These are phyloP conservation scores for Thraustochytrium sp. DNA, from an alignment of 352 stramenopile species.

Conservation along the genomic window DNA sequence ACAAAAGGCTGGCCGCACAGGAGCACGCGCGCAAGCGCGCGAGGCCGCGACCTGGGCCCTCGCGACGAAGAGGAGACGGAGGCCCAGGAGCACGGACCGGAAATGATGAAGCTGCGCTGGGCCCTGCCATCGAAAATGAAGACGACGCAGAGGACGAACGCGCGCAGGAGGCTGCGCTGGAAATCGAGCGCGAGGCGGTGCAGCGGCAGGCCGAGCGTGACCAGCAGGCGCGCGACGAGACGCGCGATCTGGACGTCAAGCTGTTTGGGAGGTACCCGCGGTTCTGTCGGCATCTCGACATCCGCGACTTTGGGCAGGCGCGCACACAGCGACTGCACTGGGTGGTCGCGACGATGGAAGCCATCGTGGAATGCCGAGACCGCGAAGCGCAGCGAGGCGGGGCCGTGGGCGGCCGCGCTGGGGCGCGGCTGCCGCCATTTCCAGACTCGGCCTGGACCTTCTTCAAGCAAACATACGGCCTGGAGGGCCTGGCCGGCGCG, in stretches of 20 bases:
- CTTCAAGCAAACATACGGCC: slow-evolving; percentile 7
- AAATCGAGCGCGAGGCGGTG: neutral
- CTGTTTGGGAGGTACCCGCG: slow-evolving; percentile 4
- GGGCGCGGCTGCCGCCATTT: neutral
- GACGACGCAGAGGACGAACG: neutral
- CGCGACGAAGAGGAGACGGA: neutral
- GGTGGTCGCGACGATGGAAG: slow-evolving; percentile 11
- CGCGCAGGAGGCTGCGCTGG: neutral
- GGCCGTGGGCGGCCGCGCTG: neutral
- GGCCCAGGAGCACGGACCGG: neutral
- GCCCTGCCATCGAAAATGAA: neutral
- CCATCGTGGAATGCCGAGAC: neutral
- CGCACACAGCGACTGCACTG: slow-evolving; percentile 11
- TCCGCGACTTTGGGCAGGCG: neutral
- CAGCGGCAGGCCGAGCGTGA: neutral
- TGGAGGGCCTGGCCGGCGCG: slow-evolving; percentile 1
- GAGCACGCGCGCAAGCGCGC: neutral
- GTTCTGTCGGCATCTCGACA: neutral
- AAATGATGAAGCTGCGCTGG: neutral
- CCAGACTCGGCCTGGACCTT: neutral
- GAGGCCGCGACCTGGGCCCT: too few species aligned
- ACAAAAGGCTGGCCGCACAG: neutral
- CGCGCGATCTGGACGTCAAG: neutral
- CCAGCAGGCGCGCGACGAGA: neutral
- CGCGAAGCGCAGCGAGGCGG: neutral